Percentiles rank a stretch among this genome's conserved stretches.
These are phyloP conservation scores for Dioscorea cayenensis DNA, from an alignment of 116 monocot species.

Conservation along the genomic window DNA sequence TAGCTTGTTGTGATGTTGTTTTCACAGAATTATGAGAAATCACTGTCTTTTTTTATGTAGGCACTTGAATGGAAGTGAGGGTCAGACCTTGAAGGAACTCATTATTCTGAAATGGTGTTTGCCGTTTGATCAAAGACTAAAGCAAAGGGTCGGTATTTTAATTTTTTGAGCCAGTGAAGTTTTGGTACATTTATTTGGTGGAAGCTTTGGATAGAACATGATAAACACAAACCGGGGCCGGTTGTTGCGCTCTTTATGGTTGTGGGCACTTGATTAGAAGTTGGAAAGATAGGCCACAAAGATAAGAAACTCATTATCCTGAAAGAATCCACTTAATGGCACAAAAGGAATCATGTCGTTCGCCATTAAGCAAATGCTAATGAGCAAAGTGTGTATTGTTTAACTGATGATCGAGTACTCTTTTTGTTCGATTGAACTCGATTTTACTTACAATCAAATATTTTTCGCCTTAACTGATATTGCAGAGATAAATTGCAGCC, in stretches of 20 bases:
- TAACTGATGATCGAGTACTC: background rate
- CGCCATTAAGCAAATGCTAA: background rate
- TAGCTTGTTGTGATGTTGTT: no score
- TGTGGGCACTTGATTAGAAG: background rate
- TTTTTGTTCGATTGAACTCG: background rate
- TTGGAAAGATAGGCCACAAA: background rate
- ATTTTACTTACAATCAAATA: background rate
- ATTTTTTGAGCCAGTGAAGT: no score
- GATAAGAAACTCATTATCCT: conserved; percentile 1
- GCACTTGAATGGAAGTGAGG: no score
- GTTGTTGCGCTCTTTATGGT: background rate
- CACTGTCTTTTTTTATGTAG: no score
- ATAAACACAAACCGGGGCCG: background rate
- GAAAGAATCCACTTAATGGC: background rate
- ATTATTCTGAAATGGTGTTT: no score
- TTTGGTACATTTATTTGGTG: no score
- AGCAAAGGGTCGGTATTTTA: no score
- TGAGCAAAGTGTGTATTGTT: no score
- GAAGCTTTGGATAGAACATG: background rate
- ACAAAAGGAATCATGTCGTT: background rate
- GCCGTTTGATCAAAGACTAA: no score
- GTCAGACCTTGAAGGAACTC: no score
- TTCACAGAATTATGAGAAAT: no score
- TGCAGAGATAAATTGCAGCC: conserved; percentile 26
- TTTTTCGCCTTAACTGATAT: background rate